Evolutionary conservation across 202 grass and related monocot genomes (phyloP).

Genomic region (Hordeum pubiflorum): DNA sequence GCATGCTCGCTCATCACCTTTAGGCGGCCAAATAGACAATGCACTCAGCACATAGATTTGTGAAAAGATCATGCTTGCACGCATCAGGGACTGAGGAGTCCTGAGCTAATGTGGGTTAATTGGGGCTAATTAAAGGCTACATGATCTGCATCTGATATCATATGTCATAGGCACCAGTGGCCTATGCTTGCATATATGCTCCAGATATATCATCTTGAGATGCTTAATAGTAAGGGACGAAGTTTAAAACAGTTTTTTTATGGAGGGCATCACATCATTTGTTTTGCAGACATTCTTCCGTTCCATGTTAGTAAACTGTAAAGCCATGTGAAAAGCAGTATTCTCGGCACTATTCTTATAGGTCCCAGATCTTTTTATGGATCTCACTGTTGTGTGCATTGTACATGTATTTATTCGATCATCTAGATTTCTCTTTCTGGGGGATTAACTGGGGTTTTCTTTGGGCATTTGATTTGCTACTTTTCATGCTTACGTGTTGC

Average conservation of each 20-base stretch:
- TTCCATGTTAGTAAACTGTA: constrained; percentile 61
- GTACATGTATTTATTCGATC: constrained; percentile 49
- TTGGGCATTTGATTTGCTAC: not conserved
- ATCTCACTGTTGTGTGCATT: constrained; percentile 60
- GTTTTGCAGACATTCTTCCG: constrained; percentile 45
- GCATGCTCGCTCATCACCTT: constrained; percentile 38
- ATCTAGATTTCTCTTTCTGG: constrained; percentile 23
- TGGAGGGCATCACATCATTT: constrained; percentile 51
- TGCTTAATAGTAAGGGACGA: constrained; percentile 18
- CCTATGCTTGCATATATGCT: constrained; percentile 52
- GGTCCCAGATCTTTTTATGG: constrained; percentile 53
- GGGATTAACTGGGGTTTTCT: constrained; percentile 16
- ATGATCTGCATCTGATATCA: constrained; percentile 54
- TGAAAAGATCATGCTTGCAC: constrained; percentile 37
- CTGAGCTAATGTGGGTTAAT: constrained; percentile 17
- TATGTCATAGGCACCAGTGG: constrained; percentile 56
- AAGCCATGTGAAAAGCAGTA: constrained; percentile 48
- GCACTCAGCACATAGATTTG: constrained; percentile 2
- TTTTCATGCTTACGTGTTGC: not conserved
- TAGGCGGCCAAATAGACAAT: constrained; percentile 37
- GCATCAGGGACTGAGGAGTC: constrained; percentile 19
- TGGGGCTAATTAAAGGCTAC: constrained; percentile 33
- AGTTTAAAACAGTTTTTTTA: constrained; percentile 39
- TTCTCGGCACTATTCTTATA: constrained; percentile 58
- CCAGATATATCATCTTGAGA: constrained; percentile 44